phyloP scores from a whole-genome alignment of 2,329 filamentous ascomycete species.

The Fusarium euwallaceae region DNA sequence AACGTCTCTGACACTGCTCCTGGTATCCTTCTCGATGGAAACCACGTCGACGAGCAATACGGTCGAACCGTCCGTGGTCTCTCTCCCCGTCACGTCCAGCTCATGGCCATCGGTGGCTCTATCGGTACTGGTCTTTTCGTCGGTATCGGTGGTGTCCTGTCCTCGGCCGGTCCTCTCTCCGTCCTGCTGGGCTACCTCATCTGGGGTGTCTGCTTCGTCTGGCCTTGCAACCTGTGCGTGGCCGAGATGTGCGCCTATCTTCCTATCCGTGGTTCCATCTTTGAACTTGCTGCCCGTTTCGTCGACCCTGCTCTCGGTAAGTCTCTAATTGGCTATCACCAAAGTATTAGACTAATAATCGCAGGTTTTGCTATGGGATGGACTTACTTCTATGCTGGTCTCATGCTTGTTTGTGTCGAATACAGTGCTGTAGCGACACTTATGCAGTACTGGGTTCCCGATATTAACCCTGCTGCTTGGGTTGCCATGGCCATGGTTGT shows the following conservation, averaged over 20 bases:
- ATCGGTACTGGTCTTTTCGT: constrained; percentile 62
- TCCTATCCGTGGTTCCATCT: constrained; percentile 66
- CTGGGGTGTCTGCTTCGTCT: constrained; percentile 60
- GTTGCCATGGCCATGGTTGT: constrained; percentile 62
- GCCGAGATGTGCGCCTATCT: constrained; percentile 71
- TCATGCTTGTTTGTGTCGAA: constrained; percentile 61
- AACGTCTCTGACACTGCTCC: constrained; percentile 45
- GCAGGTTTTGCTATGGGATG: constrained; percentile 65
- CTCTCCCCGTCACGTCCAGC: constrained; percentile 59
- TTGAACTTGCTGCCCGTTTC: constrained; percentile 67
- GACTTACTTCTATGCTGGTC: constrained; percentile 64
- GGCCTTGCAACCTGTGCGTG: constrained; percentile 61
- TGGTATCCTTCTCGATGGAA: constrained; percentile 44
- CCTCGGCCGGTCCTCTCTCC: constrained; percentile 58
- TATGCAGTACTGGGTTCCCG: constrained; percentile 59
- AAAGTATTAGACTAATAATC: not conserved
- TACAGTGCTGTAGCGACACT: constrained; percentile 60
- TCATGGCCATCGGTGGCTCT: constrained; percentile 63
- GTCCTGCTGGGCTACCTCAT: constrained; percentile 60
- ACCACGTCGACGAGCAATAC: constrained; percentile 45
- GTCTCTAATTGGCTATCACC: not conserved
- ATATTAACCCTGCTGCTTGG: constrained; percentile 62
- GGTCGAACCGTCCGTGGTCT: constrained; percentile 52
- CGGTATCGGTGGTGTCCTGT: constrained; percentile 59
- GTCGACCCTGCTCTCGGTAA: constrained; percentile 66